Conservation (phyloP, 345 rosid species). For the Dimocarpus longan region DNA sequence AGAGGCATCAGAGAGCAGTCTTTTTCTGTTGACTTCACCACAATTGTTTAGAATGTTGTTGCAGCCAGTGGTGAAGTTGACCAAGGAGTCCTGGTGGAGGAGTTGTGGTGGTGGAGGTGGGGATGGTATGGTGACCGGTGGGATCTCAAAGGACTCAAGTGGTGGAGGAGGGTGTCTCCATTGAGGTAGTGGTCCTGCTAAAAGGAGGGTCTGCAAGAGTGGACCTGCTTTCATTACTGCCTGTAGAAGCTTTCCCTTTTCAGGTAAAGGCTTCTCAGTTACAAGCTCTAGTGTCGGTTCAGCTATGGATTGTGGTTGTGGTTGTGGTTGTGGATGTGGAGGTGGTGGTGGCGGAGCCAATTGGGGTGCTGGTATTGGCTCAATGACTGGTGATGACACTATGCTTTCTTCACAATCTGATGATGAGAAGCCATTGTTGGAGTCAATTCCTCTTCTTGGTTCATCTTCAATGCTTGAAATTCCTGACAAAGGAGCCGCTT, state of each 20-base stretch:
- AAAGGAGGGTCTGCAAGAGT: slow-evolving; percentile 83
- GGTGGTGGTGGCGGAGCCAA: slow-evolving; percentile 20
- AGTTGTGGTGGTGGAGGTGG: slow-evolving; percentile 49
- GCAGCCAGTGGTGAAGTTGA: slow-evolving; percentile 23
- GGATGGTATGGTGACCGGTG: slow-evolving; percentile 79
- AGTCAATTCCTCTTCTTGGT: slow-evolving; percentile 62
- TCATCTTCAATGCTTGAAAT: slow-evolving; percentile 91
- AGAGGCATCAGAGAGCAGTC: slow-evolving; percentile 57
- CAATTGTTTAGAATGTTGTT: slow-evolving; percentile 40
- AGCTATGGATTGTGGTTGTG: slow-evolving; percentile 22
- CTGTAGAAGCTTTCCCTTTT: slow-evolving; percentile 93
- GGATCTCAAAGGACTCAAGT: slow-evolving; percentile 87
- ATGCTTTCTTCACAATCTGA: slow-evolving; percentile 93
- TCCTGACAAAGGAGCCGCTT: slow-evolving; percentile 68
- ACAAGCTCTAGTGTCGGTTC: slow-evolving; percentile 40
- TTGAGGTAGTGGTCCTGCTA: slow-evolving; percentile 95
- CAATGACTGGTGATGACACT: slow-evolving; percentile 67
- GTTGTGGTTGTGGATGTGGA: slow-evolving; percentile 14
- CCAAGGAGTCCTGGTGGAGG: slow-evolving; percentile 50
- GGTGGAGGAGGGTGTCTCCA: slow-evolving; percentile 99
- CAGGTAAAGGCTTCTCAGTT: slow-evolving; percentile 79
- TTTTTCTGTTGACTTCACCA: slow-evolving; percentile 61
- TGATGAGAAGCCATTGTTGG: slow-evolving; percentile 77
- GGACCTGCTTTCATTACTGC: slow-evolving; percentile 99
- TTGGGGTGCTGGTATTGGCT: slow-evolving; percentile 37